phyloP scores from a whole-genome alignment of 1,139 yeast genomes.

The Taphrina sp. region DNA sequence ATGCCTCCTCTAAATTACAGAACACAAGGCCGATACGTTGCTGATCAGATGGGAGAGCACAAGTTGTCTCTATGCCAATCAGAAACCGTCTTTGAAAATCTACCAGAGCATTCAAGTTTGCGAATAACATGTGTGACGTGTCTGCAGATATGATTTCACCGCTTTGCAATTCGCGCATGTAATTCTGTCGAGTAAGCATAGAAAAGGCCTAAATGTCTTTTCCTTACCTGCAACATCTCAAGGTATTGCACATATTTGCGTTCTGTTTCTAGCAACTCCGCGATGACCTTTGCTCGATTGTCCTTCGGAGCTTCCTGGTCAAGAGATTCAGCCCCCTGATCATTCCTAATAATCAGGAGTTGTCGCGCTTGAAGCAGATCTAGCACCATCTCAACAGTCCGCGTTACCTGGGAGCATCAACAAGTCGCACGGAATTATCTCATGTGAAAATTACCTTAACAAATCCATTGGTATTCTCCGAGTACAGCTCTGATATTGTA shows the following conservation, averaged over 20 bases:
- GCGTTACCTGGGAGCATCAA: constrained; percentile 37
- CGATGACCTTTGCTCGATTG: constrained; percentile 69
- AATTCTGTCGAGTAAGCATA: constrained; percentile 44
- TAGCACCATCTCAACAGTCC: constrained; percentile 31
- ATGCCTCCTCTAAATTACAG: constrained; percentile 61
- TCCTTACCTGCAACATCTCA: constrained; percentile 56
- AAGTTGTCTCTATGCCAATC: constrained; percentile 85
- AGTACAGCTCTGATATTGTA: constrained; percentile 85
- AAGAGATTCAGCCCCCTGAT: constrained; percentile 49
- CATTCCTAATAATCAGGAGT: constrained; percentile 46
- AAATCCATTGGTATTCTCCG: constrained; percentile 76
- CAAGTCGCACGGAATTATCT: constrained; percentile 50
- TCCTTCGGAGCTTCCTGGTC: constrained; percentile 45
- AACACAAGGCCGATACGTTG: constrained; percentile 89
- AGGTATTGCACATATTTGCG: constrained; percentile 88
- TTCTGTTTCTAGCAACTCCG: constrained; percentile 84
- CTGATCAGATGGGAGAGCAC: constrained; percentile 66
- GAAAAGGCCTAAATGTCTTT: not conserved
- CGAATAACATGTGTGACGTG: constrained; percentile 76
- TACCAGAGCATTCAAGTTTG: constrained; percentile 77
- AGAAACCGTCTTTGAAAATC: constrained; percentile 91
- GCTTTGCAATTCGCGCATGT: constrained; percentile 64
- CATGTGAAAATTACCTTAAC: constrained; percentile 70
- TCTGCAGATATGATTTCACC: constrained; percentile 74
- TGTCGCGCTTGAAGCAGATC: constrained; percentile 47